These are phyloP conservation scores for Raphanus hybrid DNA, from an alignment of 441 rosid genomes.

Conservation along the genomic window DNA sequence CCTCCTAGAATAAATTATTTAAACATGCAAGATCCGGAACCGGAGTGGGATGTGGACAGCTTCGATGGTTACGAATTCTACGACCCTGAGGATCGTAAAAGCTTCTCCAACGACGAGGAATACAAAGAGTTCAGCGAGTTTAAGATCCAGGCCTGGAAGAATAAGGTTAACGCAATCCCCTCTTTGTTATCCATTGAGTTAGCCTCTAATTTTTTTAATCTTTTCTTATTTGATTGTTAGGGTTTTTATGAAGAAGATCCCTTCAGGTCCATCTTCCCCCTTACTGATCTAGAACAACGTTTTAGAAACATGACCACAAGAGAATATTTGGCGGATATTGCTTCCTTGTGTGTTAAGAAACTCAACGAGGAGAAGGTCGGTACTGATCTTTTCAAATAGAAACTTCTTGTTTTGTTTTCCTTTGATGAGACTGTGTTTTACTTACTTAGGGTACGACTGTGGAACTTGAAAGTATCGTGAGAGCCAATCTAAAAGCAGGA, in stretches of 20 bases:
- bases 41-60: background rate
- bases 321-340: background rate
- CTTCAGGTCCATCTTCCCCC: background rate
- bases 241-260: background rate
- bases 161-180: background rate
- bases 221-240: background rate
- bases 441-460: background rate
- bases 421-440: background rate
- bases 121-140: background rate
- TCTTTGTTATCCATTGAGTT: background rate
- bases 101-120: background rate
- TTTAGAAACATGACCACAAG: background rate
- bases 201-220: background rate
- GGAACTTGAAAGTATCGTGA: conserved; percentile 8
- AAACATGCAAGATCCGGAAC: background rate
- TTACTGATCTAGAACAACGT: background rate
- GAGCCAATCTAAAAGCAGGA: background rate
- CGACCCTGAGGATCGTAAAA: background rate
- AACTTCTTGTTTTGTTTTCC: background rate
- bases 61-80: background rate
- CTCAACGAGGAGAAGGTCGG: background rate
- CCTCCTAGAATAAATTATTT: background rate
- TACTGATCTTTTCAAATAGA: background rate
- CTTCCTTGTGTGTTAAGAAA: background rate
- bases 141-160: background rate